Evolutionary conservation across 2,329 filamentous ascomycete genomes (phyloP).

Genomic region (Aspergillus piperis): DNA sequence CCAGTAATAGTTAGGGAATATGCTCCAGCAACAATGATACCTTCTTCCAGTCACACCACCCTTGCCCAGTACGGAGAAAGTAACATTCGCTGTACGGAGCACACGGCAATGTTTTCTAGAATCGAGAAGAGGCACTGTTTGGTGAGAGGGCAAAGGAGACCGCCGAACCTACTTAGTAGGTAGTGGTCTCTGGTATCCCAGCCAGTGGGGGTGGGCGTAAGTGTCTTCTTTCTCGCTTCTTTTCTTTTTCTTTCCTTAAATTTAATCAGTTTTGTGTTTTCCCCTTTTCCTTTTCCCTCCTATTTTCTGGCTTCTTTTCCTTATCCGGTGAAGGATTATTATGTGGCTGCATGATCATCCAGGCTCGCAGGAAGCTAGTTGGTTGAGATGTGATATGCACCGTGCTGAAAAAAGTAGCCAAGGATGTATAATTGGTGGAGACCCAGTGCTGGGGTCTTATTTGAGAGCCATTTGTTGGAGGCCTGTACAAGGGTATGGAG

Average conservation of each 20-base stretch:
- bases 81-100: slow-evolving; percentile 12
- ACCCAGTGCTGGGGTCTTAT: slow-evolving; percentile 13
- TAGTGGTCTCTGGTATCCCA: slow-evolving; percentile 1
- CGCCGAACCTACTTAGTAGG: slow-evolving; percentile 11
- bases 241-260: background rate
- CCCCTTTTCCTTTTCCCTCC: background rate
- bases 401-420: slow-evolving; percentile 22
- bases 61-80: slow-evolving; percentile 14
- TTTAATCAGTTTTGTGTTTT: background rate
- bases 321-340: slow-evolving; percentile 13
- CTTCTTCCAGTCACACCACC: slow-evolving; percentile 17
- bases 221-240: background rate
- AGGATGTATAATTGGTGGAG: slow-evolving; percentile 18
- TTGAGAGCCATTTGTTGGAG: slow-evolving; percentile 13
- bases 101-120: slow-evolving; percentile 26
- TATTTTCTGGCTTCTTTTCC: background rate
- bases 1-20: background rate
- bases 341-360: slow-evolving; percentile 30
- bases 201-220: background rate
- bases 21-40: slow-evolving; percentile 13
- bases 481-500: slow-evolving; percentile 9
- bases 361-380: slow-evolving; percentile 36
- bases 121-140: slow-evolving; percentile 19
- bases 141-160: slow-evolving; percentile 19
- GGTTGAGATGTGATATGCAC: slow-evolving; percentile 28